Conservation (phyloP, 192 early-diverging fungal genomes). For the Radiomyces spectabilis region DNA sequence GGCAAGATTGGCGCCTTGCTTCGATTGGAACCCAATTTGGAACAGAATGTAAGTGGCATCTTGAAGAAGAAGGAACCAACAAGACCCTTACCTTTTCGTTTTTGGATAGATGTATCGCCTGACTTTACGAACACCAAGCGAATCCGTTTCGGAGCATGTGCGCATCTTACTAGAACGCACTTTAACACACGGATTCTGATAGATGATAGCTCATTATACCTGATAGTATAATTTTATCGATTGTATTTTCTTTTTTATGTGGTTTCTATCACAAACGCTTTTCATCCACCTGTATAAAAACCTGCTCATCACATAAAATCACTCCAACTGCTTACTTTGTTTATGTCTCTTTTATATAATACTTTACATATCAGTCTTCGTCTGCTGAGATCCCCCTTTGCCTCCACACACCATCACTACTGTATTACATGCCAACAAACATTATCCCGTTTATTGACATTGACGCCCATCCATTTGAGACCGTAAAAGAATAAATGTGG, state of each 20-base stretch:
- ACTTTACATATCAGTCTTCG: too few species aligned
- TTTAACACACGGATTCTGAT: conserved; percentile 11
- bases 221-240: background rate
- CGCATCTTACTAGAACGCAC: conserved; percentile 26
- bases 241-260: background rate
- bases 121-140: conserved; percentile 82
- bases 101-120: conserved; percentile 70
- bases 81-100: background rate
- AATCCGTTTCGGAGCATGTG: conserved; percentile 53
- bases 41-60: conserved; percentile 71
- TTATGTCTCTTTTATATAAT: too few species aligned
- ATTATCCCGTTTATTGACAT: too few species aligned
- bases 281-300: too few species aligned
- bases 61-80: background rate
- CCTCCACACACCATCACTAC: too few species aligned
- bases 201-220: background rate
- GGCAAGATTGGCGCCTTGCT: conserved; percentile 90
- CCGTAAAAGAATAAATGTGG: too few species aligned
- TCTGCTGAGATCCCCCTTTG: too few species aligned
- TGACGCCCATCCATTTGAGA: too few species aligned
- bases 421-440: too few species aligned
- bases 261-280: background rate
- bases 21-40: conserved; percentile 79
- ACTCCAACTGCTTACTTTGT: too few species aligned
- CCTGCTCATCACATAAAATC: too few species aligned